Conservation (phyloP, 441 rosid species). For the Biscutella laevigata region DNA sequence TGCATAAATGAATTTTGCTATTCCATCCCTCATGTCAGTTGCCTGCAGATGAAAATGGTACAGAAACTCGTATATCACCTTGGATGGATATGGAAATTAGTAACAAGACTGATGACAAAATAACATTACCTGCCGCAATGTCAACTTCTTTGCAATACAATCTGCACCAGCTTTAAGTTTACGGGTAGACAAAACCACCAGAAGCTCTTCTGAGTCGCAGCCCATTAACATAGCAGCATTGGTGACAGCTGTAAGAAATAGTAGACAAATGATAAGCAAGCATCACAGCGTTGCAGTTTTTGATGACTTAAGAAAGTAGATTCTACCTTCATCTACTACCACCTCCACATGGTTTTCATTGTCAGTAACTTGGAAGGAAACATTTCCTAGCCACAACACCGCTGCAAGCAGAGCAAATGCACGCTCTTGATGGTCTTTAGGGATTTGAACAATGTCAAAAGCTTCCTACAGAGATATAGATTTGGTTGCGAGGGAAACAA, state of each 20-base stretch:
- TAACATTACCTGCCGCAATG: constrained; percentile 65
- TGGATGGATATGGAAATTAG: not conserved
- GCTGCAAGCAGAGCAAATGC: constrained; percentile 75
- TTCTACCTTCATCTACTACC: constrained; percentile 59
- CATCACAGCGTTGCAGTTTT: constrained; percentile 7
- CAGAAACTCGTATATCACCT: not conserved
- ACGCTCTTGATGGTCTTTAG: constrained; percentile 68
- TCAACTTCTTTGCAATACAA: constrained; percentile 54
- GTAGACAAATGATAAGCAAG: constrained; percentile 12
- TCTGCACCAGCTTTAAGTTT: constrained; percentile 71
- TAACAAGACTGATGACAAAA: not conserved
- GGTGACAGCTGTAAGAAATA: constrained; percentile 52
- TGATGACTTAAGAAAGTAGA: not conserved
- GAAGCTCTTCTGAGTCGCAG: constrained; percentile 50
- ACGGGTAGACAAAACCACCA: constrained; percentile 57
- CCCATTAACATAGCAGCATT: constrained; percentile 70
- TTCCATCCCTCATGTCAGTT: constrained; percentile 71
- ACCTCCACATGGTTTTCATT: constrained; percentile 81
- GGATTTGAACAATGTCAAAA: constrained; percentile 55
- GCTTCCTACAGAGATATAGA: constrained; percentile 55
- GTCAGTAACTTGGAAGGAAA: constrained; percentile 65
- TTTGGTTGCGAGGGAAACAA: not conserved
- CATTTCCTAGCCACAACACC: constrained; percentile 81
- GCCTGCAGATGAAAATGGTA: constrained; percentile 48
- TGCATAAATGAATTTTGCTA: constrained; percentile 80